Evolutionary conservation across 73 alveolate genomes (phyloP).

Genomic region (Paramecium caudatum): DNA sequence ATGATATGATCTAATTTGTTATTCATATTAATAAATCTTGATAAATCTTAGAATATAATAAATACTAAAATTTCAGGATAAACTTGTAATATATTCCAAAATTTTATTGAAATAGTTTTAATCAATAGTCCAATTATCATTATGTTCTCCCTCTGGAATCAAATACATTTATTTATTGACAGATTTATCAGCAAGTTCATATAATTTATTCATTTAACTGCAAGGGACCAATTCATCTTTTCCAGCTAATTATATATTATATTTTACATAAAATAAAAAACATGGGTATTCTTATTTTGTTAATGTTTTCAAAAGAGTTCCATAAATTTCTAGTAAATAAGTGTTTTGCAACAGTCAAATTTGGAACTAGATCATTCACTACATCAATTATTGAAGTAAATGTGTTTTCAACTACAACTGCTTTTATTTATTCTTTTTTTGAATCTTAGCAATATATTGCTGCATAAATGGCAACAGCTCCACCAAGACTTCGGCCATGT

Average conservation of each 20-base stretch:
- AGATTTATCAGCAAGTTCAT: not conserved
- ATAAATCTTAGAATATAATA: too few species aligned
- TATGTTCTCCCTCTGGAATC: conserved; percentile 9
- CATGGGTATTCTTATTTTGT: conserved; percentile 35
- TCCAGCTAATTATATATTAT: conserved; percentile 1
- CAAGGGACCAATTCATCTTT: conserved; percentile 69
- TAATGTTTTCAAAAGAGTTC: conserved; percentile 6
- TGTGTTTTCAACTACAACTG: conserved; percentile 60
- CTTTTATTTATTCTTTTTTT: conserved; percentile 45
- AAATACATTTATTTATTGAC: not conserved
- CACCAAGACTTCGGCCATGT: conserved; percentile 76
- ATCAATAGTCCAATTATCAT: conserved; percentile 9
- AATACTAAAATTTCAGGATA: too few species aligned
- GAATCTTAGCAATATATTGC: not conserved
- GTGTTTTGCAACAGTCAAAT: not conserved
- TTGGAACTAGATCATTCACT: conserved; percentile 41
- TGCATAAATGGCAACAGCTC: conserved; percentile 70
- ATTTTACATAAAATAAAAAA: conserved; percentile 59
- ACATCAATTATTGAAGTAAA: conserved; percentile 70
- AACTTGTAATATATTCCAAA: too few species aligned
- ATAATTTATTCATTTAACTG: conserved; percentile 33
- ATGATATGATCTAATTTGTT: too few species aligned
- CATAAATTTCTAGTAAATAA: conserved; percentile 49
- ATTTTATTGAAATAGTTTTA: too few species aligned
- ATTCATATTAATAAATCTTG: too few species aligned